Percentiles rank a stretch among this genome's conserved stretches.
phyloP scores from a whole-genome alignment of 1,139 yeast genomes.

The Blastobotrys proliferans region DNA sequence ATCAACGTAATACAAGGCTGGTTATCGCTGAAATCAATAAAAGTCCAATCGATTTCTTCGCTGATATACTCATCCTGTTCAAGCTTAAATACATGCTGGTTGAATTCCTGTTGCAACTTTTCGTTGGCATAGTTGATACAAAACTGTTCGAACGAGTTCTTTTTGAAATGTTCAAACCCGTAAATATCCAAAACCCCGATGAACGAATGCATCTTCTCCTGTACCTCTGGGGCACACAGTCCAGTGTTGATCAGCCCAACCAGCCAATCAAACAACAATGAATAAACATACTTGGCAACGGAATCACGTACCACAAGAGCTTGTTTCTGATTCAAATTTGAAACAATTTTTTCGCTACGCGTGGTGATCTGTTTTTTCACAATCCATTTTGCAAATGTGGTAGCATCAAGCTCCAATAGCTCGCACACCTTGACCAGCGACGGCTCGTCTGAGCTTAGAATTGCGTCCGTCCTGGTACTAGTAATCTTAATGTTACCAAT shows the following conservation, averaged over 20 bases:
- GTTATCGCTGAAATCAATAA: constrained; percentile 92
- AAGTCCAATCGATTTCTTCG: constrained; percentile 95
- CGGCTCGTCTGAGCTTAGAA: constrained; percentile 81
- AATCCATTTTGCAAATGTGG: constrained; percentile 82
- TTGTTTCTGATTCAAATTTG: constrained; percentile 78
- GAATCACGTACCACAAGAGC: constrained; percentile 94
- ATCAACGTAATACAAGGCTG: constrained; percentile 95
- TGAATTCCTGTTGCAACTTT: constrained; percentile 94
- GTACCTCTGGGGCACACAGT: constrained; percentile 65
- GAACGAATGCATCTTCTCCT: constrained; percentile 58
- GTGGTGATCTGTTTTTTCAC: constrained; percentile 89
- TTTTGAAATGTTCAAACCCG: constrained; percentile 94
- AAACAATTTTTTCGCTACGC: constrained; percentile 86
- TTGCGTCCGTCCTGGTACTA: constrained; percentile 82
- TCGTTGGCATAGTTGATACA: constrained; percentile 98
- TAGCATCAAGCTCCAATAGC: constrained; percentile 75
- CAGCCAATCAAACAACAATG: constrained; percentile 93
- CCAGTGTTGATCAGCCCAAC: constrained; percentile 79
- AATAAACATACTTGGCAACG: constrained; percentile 88
- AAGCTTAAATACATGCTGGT: constrained; percentile 93
- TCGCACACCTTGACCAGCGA: constrained; percentile 79
- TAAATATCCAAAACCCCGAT: constrained; percentile 97
- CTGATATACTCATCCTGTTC: constrained; percentile 93
- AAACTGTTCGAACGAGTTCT: constrained; percentile 93
- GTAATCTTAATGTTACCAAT: constrained; percentile 89